Evolutionary conservation across 116 monocot genomes (phyloP), one percentile per base, ranked within the genome.

Genomic region (Posidonia oceanica): DNA sequence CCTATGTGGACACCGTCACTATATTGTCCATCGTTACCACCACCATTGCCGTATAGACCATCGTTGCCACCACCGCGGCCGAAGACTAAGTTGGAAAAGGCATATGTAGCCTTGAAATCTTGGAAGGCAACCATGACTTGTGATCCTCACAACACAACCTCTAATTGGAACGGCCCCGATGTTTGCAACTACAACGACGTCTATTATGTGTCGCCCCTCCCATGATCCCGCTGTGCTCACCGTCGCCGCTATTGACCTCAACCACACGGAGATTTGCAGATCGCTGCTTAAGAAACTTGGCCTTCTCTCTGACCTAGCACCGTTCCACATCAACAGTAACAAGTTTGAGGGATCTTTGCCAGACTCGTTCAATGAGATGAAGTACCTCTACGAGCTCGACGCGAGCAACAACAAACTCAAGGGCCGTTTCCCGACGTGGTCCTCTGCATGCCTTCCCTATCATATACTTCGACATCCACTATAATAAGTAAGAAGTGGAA

Each of bases 241-340:
- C 65, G 89, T 91, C 60, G 85, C 82, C 68, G 81, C 78, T 41
- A 69, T 88, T 42, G 93, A 86, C 70, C 72, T 90, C 64, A 86
- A 83, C 78, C 84, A 86, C 72, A 75, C 75, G 58, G 5, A 69
- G 42, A 52, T 91, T 62, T 37, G 66, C 67, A 88, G 87, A 14
- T 52, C 67, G 4, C 75, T 88, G 4, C 75, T 88, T 38, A 78
- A 75, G 14, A 79, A 91, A 17, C 79, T 91, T 20, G 83, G 81
- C 71, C 81, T 81, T 66, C 85, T 91, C 61, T 29, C 81, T 13
- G 85, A 91, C 77, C 86, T 91, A 38, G 75, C 81, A 21, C 68
- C 88, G 54, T 53, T 91, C 74, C 88, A 91, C 80, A 59, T 91
- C 79, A 88, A 86, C 80, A 83, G 85, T 66, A 91, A 91, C 71